These are phyloP conservation scores for Plectosphaerella sp. DNA, from an alignment of 2,329 filamentous ascomycete species.

Conservation along the genomic window DNA sequence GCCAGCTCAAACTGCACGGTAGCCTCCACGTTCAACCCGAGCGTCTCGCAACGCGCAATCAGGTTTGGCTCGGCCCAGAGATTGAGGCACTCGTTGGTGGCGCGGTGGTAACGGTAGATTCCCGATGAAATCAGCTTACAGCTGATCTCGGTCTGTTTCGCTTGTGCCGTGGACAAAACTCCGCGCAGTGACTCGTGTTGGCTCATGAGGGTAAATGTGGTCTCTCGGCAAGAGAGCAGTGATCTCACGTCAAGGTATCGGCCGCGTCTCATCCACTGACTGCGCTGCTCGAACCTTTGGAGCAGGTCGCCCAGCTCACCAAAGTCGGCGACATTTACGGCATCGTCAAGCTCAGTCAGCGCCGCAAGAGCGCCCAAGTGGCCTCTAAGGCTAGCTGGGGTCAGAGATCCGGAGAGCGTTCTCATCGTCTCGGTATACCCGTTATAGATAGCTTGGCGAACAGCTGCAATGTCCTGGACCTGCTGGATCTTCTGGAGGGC, in stretches of 20 bases:
- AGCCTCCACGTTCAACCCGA: constrained; percentile 74
- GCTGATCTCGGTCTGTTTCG: constrained; percentile 69
- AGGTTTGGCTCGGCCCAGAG: constrained; percentile 77
- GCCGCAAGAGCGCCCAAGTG: constrained; percentile 63
- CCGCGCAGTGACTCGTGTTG: constrained; percentile 61
- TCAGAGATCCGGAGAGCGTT: constrained; percentile 46
- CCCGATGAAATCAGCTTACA: constrained; percentile 71
- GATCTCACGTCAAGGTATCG: constrained; percentile 74
- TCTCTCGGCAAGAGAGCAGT: constrained; percentile 78
- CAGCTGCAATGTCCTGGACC: constrained; percentile 49
- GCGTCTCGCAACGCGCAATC: constrained; percentile 60
- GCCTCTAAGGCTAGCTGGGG: constrained; percentile 47
- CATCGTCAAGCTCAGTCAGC: constrained; percentile 76
- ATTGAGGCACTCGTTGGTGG: constrained; percentile 81
- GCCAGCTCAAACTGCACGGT: constrained; percentile 78
- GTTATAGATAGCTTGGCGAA: constrained; percentile 56
- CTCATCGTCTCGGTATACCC: constrained; percentile 59
- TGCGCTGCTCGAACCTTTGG: constrained; percentile 58
- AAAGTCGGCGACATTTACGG: constrained; percentile 57
- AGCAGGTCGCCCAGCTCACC: constrained; percentile 60
- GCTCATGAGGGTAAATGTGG: constrained; percentile 74
- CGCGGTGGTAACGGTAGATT: constrained; percentile 74
- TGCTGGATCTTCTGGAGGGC: constrained; percentile 75
- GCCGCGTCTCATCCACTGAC: constrained; percentile 77
- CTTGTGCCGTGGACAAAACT: constrained; percentile 56